Base-by-base conservation (phyloP, 106 monocot genomes). In the Dioscorea dumetorum region DNA sequence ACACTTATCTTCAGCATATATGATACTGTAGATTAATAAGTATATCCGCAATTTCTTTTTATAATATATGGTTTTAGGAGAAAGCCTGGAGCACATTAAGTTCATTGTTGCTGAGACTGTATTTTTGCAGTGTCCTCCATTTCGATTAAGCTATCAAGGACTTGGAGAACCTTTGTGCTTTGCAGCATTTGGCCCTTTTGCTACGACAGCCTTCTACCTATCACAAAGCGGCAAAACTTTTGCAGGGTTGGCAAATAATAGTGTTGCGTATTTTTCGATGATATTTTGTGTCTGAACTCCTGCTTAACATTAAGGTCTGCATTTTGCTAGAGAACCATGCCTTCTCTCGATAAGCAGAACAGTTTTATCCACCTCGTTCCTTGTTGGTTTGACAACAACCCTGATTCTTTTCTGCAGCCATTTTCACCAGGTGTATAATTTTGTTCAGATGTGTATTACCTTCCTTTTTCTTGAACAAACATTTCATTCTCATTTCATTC, bases 321-420 rank as follows among this genome's bases (percentile, higher is more conserved):
- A 66, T 64, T 66, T 76, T 75, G 8, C 17, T 72, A 86, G 84
- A 61, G 79, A 72, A 73, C 51, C 75, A 68, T 57, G 66, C 15
- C 62, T 23, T 76, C 83, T 90, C 67, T 73, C 79, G 61, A 23
- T 90, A 67, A 80, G 69, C 34, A 51, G 73, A 58, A 77, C 80
- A 63, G 67, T 90, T 64, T 13, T 97, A 28, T 66, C 78, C 63
- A 67, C 87, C 34, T 97, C 97, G 33, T 41, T 97, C 49, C 84
- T 97, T 68, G 92, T 97, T 67, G 97, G 97, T n/a, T 58, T 97
- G 24, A 97, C 97, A 56, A 97, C 97, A 24, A 87, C 92, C 13
- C 60, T 89, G 51, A 97, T 97, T 73, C 89, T 97, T 63, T 97
- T 97, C 82, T 97, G 97, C 77, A 97, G 97, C 57, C 97, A 97